Evolutionary conservation across 768 basidiomycete genomes (phyloP), one percentile per base, ranked within the genome.

Genomic region (Mycena kentingensis): DNA sequence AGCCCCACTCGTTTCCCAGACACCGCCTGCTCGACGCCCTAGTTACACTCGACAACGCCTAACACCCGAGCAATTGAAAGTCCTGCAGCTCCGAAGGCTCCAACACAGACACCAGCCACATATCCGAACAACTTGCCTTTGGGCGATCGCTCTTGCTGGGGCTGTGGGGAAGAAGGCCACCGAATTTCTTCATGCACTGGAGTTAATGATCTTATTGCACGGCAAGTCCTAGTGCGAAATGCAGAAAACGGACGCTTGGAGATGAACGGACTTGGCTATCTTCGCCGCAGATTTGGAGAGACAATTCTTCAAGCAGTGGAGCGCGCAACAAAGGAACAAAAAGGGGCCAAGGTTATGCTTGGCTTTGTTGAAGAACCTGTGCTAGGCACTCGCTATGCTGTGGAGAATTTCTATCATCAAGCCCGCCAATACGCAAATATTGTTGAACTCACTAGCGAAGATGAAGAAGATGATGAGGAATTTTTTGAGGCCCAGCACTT

Each of bases 81-180:
- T 11, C 19, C 7, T 12, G 19, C 15, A 24, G 18, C 15, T n/a
- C n/a, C n/a, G n/a, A n/a, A n/a, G n/a, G n/a, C n/a, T n/a, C n/a
- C n/a, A n/a, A n/a, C n/a, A n/a, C n/a, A n/a, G n/a, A n/a, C 55
- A 26, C 49, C 41, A 2, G 31, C 42, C 12, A 46, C 42, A 4
- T 41, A 37, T 21, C 49, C 54, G 1, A 51, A 51, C 29, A 46
- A 51, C 28, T 29, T 49, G 4, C 36, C 48, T 3, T 24, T 51
- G 8, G 49, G 44, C n/a, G 31, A 22, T 25, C 34, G 21, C 10
- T 21, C 18, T 5, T 53, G 43, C 34, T 45, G 18, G 26, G 43
- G 41, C 12, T 43, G 50, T 26, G 22, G 34, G 19, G n/a, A 27
- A 5, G 25, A n/a, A 32, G 36, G 29, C 5, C 34, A 26, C 16